These are phyloP conservation scores for Tuber magnatum DNA, from an alignment of 495 filamentous ascomycete species.

Conservation along the genomic window DNA sequence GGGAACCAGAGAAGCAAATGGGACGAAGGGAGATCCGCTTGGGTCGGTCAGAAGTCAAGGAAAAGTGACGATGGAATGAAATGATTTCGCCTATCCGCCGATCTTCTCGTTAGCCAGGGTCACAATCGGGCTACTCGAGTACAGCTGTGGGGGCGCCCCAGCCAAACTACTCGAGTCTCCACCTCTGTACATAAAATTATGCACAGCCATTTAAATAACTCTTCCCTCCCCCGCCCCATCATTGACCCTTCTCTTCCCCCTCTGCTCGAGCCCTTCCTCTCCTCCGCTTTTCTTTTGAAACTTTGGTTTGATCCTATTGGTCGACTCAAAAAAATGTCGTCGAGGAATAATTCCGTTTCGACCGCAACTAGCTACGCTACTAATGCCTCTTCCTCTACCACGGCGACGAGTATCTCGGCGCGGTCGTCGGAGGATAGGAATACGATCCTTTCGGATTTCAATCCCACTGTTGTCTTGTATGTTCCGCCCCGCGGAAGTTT, in stretches of 20 bases:
- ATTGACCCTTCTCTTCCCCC: background rate
- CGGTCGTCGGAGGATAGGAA: conserved; percentile 7
- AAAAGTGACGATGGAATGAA: background rate
- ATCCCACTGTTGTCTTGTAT: conserved; percentile 27
- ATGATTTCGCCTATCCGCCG: background rate
- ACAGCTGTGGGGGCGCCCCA: background rate
- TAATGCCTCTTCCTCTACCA: conserved; percentile 15
- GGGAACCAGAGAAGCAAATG: background rate
- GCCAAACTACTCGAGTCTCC: conserved; percentile 4
- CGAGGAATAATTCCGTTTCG: conserved; percentile 31
- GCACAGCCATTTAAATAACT: background rate
- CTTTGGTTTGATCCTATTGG: background rate
- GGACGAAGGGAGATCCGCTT: background rate
- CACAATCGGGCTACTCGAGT: background rate
- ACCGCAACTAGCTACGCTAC: conserved; percentile 12
- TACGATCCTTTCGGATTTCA: conserved; percentile 31
- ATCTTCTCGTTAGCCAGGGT: background rate
- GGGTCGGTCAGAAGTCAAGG: background rate
- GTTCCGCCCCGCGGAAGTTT: conserved; percentile 23
- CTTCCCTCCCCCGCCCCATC: background rate
- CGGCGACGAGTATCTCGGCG: conserved; percentile 17
- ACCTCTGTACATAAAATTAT: background rate
- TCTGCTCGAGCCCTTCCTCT: background rate
- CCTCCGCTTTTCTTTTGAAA: background rate
- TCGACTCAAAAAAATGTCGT: conserved; percentile 4